Evolutionary conservation across 169 alveolate genomes (phyloP).

Genomic region (Theileria annulata): DNA sequence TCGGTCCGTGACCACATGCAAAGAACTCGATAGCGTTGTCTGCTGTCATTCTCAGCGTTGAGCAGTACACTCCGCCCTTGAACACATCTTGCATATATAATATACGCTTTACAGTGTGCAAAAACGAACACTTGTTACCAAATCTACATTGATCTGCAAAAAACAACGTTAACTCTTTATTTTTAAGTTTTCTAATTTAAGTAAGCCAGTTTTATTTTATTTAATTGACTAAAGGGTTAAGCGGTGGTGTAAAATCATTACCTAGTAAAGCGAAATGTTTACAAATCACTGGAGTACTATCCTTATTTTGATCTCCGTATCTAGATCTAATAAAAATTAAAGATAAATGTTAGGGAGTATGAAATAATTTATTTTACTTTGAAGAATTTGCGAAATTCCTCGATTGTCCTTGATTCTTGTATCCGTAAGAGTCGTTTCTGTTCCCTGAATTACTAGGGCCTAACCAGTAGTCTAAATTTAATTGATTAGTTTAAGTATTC

Average conservation of each 20-base stretch:
- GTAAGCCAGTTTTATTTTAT: not conserved
- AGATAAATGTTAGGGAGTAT: not conserved
- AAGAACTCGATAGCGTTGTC: slow-evolving; percentile 51
- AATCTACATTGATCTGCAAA: slow-evolving; percentile 64
- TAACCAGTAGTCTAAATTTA: slow-evolving; percentile 43
- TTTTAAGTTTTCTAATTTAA: not conserved
- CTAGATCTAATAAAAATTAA: slow-evolving; percentile 5
- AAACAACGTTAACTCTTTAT: not conserved
- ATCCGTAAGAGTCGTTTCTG: slow-evolving; percentile 30
- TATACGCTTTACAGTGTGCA: slow-evolving; percentile 42
- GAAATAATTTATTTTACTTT: slow-evolving; percentile 11
- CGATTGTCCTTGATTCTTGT: slow-evolving; percentile 22
- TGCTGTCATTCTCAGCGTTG: slow-evolving; percentile 28
- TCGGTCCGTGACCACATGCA: slow-evolving; percentile 55
- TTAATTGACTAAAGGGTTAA: not conserved
- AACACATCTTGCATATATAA: slow-evolving; percentile 36
- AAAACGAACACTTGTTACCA: slow-evolving; percentile 56
- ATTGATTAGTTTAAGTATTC: slow-evolving; percentile 8
- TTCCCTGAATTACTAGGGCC: slow-evolving; percentile 35
- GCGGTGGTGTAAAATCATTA: slow-evolving; percentile 1
- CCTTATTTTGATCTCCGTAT: slow-evolving; percentile 21
- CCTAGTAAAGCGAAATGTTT: slow-evolving; percentile 56
- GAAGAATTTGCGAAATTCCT: slow-evolving; percentile 21
- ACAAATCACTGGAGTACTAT: slow-evolving; percentile 25
- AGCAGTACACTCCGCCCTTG: slow-evolving; percentile 42